These are phyloP conservation scores for Aegilops sharonensis DNA, from an alignment of 176 grass and related monocot genomes.

Conservation along the genomic window DNA sequence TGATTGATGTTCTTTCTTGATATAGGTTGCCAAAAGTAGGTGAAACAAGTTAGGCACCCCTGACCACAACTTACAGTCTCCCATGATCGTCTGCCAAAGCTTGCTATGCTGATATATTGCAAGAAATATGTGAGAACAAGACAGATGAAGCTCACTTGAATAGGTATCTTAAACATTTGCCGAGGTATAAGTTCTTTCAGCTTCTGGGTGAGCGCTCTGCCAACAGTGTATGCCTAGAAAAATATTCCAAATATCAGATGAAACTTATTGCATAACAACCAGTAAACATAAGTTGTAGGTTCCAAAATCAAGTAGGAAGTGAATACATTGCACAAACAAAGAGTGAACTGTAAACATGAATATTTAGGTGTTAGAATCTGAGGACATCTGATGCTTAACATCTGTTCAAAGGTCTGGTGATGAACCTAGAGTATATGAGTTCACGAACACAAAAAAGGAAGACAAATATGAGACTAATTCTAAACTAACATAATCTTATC, in stretches of 20 bases:
- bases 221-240: constrained; percentile 85
- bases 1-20: not conserved
- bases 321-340: not conserved
- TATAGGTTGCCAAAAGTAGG: constrained; percentile 2
- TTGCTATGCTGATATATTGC: constrained; percentile 23
- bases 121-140: constrained; percentile 30
- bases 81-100: not conserved
- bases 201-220: constrained; percentile 85
- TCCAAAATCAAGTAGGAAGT: not conserved
- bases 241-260: constrained; percentile 14
- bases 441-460: not conserved
- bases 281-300: not conserved
- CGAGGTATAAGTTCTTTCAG: constrained; percentile 98
- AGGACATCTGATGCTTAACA: not conserved
- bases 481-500: constrained; percentile 14
- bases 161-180: constrained; percentile 97
- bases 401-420: not conserved
- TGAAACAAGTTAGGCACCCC: not conserved
- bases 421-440: not conserved
- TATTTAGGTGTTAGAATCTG: not conserved
- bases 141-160: constrained; percentile 64
- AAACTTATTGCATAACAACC: not conserved
- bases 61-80: constrained; percentile 9
- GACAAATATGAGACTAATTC: not conserved
- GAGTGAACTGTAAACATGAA: not conserved